A percentile compares a stretch with the other conserved stretches of the same genome.
phyloP scores from a whole-genome alignment of 2,329 filamentous ascomycete species.

The Macrophomina tecta region DNA sequence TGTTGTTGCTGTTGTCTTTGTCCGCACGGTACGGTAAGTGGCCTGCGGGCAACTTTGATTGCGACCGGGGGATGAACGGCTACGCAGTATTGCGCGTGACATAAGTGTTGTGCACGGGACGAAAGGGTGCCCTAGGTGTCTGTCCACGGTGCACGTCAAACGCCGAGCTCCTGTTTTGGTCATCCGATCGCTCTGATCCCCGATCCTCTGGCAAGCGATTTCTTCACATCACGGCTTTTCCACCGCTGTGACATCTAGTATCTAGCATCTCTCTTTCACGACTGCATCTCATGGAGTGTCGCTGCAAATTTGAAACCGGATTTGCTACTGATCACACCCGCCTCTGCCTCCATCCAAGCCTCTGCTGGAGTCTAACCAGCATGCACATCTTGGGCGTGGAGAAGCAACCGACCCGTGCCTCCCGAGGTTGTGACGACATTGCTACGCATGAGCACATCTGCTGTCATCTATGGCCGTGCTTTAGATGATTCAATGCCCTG shows the following conservation, averaged over 20 bases:
- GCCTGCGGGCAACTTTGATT: background rate
- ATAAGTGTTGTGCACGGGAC: background rate
- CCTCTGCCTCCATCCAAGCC: too few relatives aligned
- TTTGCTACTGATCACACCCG: too few relatives aligned
- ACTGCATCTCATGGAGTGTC: too few relatives aligned
- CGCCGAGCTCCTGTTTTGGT: constrained; percentile 16
- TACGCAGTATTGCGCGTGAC: constrained; percentile 6
- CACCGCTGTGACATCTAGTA: background rate
- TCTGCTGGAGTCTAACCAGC: too few relatives aligned
- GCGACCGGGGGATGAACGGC: constrained; percentile 15
- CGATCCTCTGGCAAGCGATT: background rate
- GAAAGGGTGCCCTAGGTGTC: constrained; percentile 3
- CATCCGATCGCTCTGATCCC: constrained; percentile 12
- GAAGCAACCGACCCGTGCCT: background rate
- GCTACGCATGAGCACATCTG: background rate
- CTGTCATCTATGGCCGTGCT: background rate
- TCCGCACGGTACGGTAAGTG: constrained; percentile 11
- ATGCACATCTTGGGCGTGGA: background rate
- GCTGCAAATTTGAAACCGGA: too few relatives aligned
- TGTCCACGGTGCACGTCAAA: constrained; percentile 4
- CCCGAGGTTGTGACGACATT: constrained; percentile 21
- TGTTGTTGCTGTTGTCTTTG: constrained; percentile 1
- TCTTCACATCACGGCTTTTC: background rate
- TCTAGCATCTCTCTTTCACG: background rate
- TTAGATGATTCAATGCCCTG: background rate